Evolutionary conservation across 768 basidiomycete species (phyloP).

Genomic region (Boletellus emodensis): DNA sequence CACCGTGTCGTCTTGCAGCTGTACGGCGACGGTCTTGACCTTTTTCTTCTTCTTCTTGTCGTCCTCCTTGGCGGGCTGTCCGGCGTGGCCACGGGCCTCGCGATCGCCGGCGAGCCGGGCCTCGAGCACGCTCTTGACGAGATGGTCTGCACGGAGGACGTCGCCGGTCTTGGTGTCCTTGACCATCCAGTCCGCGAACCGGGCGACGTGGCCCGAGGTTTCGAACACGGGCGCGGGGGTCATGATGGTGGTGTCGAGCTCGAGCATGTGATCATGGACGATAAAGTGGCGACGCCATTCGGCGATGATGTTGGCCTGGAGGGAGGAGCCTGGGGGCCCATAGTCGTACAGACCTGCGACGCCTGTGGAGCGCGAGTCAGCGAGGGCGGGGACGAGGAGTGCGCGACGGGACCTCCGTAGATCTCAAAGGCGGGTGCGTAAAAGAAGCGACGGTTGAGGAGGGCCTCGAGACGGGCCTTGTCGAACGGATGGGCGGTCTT

Average conservation of each 20-base stretch:
- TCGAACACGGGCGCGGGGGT: conserved; percentile 93
- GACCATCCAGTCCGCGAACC: conserved; percentile 99
- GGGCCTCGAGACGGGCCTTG: conserved; percentile 76
- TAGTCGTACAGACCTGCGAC: conserved; percentile 98
- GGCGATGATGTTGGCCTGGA: conserved; percentile 94
- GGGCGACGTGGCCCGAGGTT: conserved; percentile 94
- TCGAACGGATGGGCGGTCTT: conserved; percentile 86
- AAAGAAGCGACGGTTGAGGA: conserved; percentile 91
- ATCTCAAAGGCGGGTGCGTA: conserved; percentile 98
- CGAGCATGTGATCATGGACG: conserved; percentile 97
- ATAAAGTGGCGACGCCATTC: conserved; percentile 99
- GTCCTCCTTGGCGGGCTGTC: conserved; percentile 60
- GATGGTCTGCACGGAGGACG: conserved; percentile 93
- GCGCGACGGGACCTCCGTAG: conserved; percentile 75
- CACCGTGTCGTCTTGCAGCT: conserved; percentile 69
- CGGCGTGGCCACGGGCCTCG: conserved; percentile 77
- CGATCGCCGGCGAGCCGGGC: conserved; percentile 86
- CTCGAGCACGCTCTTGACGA: conserved; percentile 90
- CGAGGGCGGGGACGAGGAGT: background rate
- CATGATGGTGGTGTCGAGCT: conserved; percentile 98
- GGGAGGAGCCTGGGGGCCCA: conserved; percentile 90
- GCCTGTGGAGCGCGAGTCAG: conserved; percentile 47
- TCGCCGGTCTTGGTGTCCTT: conserved; percentile 95
- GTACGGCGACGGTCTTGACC: conserved; percentile 63
- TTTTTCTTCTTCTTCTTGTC: conserved; percentile 59